Evolutionary conservation across 2,329 filamentous ascomycete species (phyloP), one percentile per base, ranked within the genome.

Genomic region (Tolypocladium endophyticum): DNA sequence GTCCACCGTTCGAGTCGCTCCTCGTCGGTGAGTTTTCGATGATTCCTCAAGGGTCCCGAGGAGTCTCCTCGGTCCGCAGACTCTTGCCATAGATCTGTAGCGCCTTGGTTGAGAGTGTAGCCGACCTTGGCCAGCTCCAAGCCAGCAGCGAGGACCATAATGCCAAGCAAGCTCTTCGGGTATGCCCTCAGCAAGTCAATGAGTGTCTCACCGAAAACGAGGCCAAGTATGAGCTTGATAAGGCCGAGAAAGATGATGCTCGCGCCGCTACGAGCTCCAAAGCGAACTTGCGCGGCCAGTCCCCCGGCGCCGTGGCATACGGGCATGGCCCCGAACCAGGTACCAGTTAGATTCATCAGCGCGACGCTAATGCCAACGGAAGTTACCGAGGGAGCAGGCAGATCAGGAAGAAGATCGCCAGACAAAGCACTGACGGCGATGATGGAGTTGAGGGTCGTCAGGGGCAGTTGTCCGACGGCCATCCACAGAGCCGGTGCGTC

Each of bases 261-360:
- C 0, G 90, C 85, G 12, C 93, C 93, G 61, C 90, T 95, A 55
- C 93, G 86, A 5, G 93, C 92, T 0, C 93, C 93, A 66, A 97
- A 97, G 5, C 91, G 86, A 71, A 91, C 90, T 71, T 97, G 93
- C 0, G 89, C 94, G 6, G 94, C 94, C 0, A 97, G 78, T 0
- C 93, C 93, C 2, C 93, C 93, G 0, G 91, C 91, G 6, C 93
- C 93, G 70, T 97, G 94, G 69, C 94, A 97, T 4, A 94, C 86
- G 3, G 93, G 94, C 94, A 97, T 97, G 6, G 88, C 89, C 55
- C 92, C 92, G 67, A 96, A 95, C 89, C 90, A 96, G 67, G 90
- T 92, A 20, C 89, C 88, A 1, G 88, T 72, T 4, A 97, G 76
- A 70, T 97, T 97, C 84, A 96, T 95, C 2, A 79, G 68, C 0